Evolutionary conservation across 2,329 filamentous ascomycete species (phyloP), one percentile per base, ranked within the genome.

Genomic region (Botrytis byssoidea): DNA sequence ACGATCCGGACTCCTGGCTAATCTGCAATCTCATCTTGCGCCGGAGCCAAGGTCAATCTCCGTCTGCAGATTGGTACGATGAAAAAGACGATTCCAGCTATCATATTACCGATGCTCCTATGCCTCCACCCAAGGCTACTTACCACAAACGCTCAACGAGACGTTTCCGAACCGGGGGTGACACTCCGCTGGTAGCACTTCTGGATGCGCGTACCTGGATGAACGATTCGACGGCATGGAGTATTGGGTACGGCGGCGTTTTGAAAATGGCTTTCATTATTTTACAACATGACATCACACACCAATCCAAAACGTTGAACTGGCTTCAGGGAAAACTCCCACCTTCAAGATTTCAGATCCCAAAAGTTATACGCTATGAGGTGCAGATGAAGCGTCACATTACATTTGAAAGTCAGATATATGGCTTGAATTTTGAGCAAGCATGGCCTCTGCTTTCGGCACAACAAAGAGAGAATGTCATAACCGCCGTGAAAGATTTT

Each of bases 81-180:
- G 40, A 46, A 35, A 42, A 66, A 14, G 63, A 66, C 42, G 4
- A 66, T 66, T 66, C 63, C 7, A 66, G 63, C 20, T 66, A 66
- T 46, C 37, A 42, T 3, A 66, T 66, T n/a, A 66, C n/a, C 2
- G n/a, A 66, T 25, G 63, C 63, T 32, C 63, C 40, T 29, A 42
- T 32, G n/a, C 63, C 63, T 1, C 40, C 40, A 3, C 40, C n/a
- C 9, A 66, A 66, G 29, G 40, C 40, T 14, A 66, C n/a, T 2
- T 66, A 2, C 12, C 18, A 46, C 2, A 1, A 32, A 35, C 16
- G 1, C 1, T 44, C 29, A 32, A 66, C 40, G 1, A 46, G n/a
- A 40, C n/a, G n/a, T 66, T 66, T 7, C 29, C n/a, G 63, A 4
- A 37, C 22, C n/a, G 40, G 40, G 12, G 12, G n/a, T 46, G n/a